Conservation (phyloP, 768 basidiomycete genomes). For the Termitomyces heimii region DNA sequence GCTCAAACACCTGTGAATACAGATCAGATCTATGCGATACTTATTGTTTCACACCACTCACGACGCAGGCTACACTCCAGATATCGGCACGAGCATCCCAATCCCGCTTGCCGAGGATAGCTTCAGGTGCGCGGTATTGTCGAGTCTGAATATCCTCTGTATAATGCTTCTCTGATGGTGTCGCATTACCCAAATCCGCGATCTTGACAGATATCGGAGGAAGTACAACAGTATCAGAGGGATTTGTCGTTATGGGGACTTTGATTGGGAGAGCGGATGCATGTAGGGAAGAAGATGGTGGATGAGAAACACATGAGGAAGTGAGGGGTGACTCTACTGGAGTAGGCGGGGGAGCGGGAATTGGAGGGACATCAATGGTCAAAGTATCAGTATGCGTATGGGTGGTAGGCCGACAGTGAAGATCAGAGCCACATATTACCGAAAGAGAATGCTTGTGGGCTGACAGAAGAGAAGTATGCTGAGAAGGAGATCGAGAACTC, state of each 20-base stretch:
- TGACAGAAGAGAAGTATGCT: constrained; percentile 34
- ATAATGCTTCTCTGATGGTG: constrained; percentile 84
- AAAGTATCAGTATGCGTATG: constrained; percentile 13
- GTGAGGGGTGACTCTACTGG: constrained; percentile 25
- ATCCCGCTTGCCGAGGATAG: constrained; percentile 79
- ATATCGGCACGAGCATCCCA: constrained; percentile 87
- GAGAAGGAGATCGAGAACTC: constrained; percentile 30
- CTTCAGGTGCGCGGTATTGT: constrained; percentile 93
- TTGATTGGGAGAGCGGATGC: constrained; percentile 13
- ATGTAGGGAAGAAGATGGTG: constrained; percentile 7
- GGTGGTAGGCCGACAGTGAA: constrained; percentile 1
- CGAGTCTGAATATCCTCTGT: constrained; percentile 97
- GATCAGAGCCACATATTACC: constrained; percentile 20
- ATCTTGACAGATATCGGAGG: constrained; percentile 82
- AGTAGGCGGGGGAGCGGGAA: constrained; percentile 25
- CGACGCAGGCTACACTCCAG: constrained; percentile 88
- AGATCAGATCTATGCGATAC: neutral
- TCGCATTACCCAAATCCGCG: constrained; percentile 91
- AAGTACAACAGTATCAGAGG: constrained; percentile 8
- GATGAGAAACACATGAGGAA: constrained; percentile 14
- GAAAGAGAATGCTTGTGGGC: constrained; percentile 32
- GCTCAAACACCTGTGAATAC: constrained; percentile 65
- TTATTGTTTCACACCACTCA: constrained; percentile 25
- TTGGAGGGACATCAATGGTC: constrained; percentile 7
- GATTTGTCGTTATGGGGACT: constrained; percentile 17